Evolutionary conservation across 139 green algal species (phyloP), one percentile per base, ranked within the genome.

Genomic region (Pycnococcus provasolii): DNA sequence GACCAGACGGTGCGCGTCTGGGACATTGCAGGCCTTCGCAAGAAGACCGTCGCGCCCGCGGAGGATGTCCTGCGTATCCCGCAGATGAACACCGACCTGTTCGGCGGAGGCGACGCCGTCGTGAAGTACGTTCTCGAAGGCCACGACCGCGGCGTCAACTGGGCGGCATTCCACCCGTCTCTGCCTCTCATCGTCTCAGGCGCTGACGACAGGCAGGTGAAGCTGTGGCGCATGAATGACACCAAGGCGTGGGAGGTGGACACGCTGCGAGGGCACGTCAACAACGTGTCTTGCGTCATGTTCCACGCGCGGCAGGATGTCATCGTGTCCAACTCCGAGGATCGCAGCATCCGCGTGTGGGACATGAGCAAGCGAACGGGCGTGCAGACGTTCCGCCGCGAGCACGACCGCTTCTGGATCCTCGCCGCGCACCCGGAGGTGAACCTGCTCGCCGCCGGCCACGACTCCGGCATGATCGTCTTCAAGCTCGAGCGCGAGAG

Each of bases 111-210:
- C 7, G 94, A 99, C 68, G 90, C 89, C 1, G 78, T 96, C 37
- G 93, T 99, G 15, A 99, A 99, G 85, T 97, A 98, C 77, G 93
- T 99, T 61, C 83, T 99, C 53, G 94, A 99, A 77, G 94, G 94
- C 3, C 94, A 99, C 71, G 94, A 99, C 80, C 79, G 94, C 3
- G 94, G 94, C 4, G 94, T 99, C 3, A 99, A 99, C 83, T 99
- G 94, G 94, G 94, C 89, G 1, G 77, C 86, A 4, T 99, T 99
- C 85, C 94, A 99, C 80, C 94, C 94, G 68, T 90, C 83, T 0
- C 83, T 99, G 53, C 94, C 94, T 2, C 83, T 99, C 48, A 96
- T 99, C 44, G 93, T 99, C 50, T 96, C 89, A 13, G 94, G 94
- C 8, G 94, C 94, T n/a, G 94, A 99, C 70, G 94, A 99, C 79